phyloP scores from a whole-genome alignment of 768 basidiomycete genomes.

The Exidia glandulosa region DNA sequence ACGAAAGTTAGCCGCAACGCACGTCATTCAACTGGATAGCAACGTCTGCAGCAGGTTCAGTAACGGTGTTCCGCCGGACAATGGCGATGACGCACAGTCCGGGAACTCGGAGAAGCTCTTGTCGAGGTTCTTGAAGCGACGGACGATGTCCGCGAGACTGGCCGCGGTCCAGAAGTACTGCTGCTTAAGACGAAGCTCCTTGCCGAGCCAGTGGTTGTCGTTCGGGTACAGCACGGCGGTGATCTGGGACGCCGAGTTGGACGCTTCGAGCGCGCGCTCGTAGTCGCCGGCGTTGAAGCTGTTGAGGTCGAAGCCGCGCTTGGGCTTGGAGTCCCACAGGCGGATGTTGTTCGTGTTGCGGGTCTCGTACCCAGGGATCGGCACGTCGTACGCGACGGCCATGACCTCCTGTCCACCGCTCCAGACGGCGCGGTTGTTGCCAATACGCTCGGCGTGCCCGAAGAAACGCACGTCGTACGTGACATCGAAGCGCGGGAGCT shows the following conservation, averaged over 20 bases:
- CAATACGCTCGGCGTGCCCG: slow-evolving; percentile 64
- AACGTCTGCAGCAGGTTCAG: slow-evolving; percentile 38
- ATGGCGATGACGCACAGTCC: slow-evolving; percentile 69
- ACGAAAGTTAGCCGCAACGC: slow-evolving; percentile 11
- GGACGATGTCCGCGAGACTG: slow-evolving; percentile 76
- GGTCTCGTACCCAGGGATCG: slow-evolving; percentile 78
- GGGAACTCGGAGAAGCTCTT: slow-evolving; percentile 73
- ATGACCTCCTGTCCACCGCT: slow-evolving; percentile 88
- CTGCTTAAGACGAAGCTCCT: slow-evolving; percentile 85
- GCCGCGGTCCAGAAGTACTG: slow-evolving; percentile 96
- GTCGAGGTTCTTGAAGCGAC: slow-evolving; percentile 84
- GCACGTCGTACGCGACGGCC: slow-evolving; percentile 89
- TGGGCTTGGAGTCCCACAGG: slow-evolving; percentile 49
- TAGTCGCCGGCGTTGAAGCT: slow-evolving; percentile 59
- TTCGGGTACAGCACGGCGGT: slow-evolving; percentile 95
- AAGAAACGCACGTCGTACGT: slow-evolving; percentile 82
- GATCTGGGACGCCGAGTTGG: slow-evolving; percentile 86
- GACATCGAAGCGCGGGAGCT: slow-evolving; percentile 78
- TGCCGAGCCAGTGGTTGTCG: slow-evolving; percentile 54
- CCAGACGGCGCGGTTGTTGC: slow-evolving; percentile 56
- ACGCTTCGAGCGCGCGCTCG: slow-evolving; percentile 76
- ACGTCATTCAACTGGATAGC: slow-evolving; percentile 95
- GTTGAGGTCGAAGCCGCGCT: slow-evolving; percentile 86
- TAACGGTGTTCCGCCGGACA: background rate
- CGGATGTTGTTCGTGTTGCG: slow-evolving; percentile 82